phyloP scores from a whole-genome alignment of 192 early-diverging fungal species.

The Dissophora ornata region DNA sequence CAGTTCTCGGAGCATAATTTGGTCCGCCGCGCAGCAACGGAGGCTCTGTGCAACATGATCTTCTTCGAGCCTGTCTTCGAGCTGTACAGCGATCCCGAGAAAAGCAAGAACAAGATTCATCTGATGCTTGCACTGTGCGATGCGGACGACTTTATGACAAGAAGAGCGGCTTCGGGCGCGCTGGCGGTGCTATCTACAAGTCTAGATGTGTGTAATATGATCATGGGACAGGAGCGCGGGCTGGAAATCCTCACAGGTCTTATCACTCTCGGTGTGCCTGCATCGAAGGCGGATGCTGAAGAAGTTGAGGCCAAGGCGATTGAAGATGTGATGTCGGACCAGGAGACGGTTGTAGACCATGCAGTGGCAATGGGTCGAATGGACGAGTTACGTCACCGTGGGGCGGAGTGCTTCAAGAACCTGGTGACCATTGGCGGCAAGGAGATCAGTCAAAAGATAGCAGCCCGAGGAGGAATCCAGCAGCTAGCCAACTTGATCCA shows the following conservation, averaged over 20 bases:
- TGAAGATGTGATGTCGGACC: slow-evolving; percentile 54
- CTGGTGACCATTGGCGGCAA: slow-evolving; percentile 60
- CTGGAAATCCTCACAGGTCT: slow-evolving; percentile 65
- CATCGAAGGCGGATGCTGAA: slow-evolving; percentile 9
- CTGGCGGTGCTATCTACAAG: slow-evolving; percentile 82
- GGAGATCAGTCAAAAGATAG: slow-evolving; percentile 60
- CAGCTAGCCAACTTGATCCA: slow-evolving; percentile 62
- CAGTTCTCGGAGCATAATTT: slow-evolving; percentile 85
- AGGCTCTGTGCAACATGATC: slow-evolving; percentile 94
- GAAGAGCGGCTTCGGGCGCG: slow-evolving; percentile 86
- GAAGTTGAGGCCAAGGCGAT: slow-evolving; percentile 53
- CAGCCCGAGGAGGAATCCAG: slow-evolving; percentile 56
- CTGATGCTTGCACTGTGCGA: slow-evolving; percentile 88
- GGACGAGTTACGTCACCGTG: slow-evolving; percentile 78
- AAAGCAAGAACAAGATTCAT: slow-evolving; percentile 69
- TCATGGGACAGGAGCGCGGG: slow-evolving; percentile 67
- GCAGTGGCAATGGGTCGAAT: slow-evolving; percentile 34
- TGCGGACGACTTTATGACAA: slow-evolving; percentile 85
- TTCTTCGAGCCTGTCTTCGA: slow-evolving; percentile 85
- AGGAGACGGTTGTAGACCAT: slow-evolving; percentile 44
- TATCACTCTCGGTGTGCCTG: slow-evolving; percentile 55
- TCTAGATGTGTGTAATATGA: slow-evolving; percentile 65
- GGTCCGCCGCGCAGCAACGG: slow-evolving; percentile 89
- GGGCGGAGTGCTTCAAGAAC: slow-evolving; percentile 78
- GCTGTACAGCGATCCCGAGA: slow-evolving; percentile 68